Percentiles rank a stretch among this genome's conserved stretches.
Evolutionary conservation across 2,329 filamentous ascomycete species (phyloP).

Genomic region (Neofusicoccum parvum): DNA sequence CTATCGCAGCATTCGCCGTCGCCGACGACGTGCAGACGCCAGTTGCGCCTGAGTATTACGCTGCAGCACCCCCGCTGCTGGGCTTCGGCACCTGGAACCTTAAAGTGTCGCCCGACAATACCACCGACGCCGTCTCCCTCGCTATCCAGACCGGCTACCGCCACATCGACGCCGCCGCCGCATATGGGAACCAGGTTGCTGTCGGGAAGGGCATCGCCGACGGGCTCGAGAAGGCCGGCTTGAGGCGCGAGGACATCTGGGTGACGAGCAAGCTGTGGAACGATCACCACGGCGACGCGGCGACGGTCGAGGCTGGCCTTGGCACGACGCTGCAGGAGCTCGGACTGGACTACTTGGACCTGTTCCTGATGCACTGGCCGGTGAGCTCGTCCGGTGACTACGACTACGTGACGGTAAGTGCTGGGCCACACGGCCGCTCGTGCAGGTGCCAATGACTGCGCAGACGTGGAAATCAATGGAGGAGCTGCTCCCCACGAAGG

Average conservation of each 20-base stretch:
- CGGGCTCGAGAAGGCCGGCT: slow-evolving; percentile 34
- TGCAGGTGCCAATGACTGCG: slow-evolving; percentile 7
- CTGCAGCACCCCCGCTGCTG: slow-evolving; percentile 29
- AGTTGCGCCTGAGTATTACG: background rate
- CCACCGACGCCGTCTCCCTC: slow-evolving; percentile 39
- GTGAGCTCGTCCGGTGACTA: slow-evolving; percentile 32
- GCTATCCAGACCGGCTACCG: slow-evolving; percentile 54
- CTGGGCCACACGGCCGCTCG: background rate
- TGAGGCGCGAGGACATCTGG: slow-evolving; percentile 41
- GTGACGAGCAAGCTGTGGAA: slow-evolving; percentile 45
- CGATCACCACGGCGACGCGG: slow-evolving; percentile 18
- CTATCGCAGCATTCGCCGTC: background rate
- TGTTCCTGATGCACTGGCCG: slow-evolving; percentile 46
- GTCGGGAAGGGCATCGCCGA: slow-evolving; percentile 46
- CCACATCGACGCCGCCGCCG: slow-evolving; percentile 53
- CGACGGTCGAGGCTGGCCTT: slow-evolving; percentile 31
- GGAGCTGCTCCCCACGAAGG: slow-evolving; percentile 61
- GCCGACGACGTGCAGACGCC: slow-evolving; percentile 16
- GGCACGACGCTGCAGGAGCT: slow-evolving; percentile 40
- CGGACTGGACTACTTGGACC: slow-evolving; percentile 43
- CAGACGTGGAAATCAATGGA: slow-evolving; percentile 70
- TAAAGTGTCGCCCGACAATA: slow-evolving; percentile 32
- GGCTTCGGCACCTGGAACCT: slow-evolving; percentile 46
- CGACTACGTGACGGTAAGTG: slow-evolving; percentile 20
- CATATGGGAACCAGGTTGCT: slow-evolving; percentile 48